These are phyloP conservation scores for Fusarium tricinctum DNA, from an alignment of 2,329 filamentous ascomycete species.

Conservation along the genomic window DNA sequence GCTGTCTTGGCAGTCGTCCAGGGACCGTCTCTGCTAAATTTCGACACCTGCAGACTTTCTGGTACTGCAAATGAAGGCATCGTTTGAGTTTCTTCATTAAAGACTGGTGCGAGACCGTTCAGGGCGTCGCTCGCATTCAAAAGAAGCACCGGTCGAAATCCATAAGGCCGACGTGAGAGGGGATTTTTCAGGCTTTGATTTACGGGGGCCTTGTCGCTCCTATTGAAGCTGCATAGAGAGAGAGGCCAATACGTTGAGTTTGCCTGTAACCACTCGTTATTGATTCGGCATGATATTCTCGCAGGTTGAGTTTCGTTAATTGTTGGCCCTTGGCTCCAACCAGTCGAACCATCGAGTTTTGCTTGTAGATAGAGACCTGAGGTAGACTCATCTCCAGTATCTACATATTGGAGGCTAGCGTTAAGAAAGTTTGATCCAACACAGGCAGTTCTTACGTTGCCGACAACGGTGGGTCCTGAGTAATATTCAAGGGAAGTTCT, in stretches of 20 bases:
- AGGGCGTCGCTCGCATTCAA: constrained; percentile 7
- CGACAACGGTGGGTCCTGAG: not conserved
- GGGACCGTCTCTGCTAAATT: accelerated
- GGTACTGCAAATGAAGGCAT: accelerated
- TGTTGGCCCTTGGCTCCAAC: not conserved
- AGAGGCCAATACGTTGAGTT: not conserved
- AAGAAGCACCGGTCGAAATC: constrained; percentile 3
- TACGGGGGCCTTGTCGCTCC: accelerated
- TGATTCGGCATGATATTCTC: not conserved
- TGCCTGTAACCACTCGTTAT: constrained; percentile 2
- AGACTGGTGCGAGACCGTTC: accelerated
- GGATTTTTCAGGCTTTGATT: not conserved
- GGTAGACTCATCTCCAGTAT: not conserved
- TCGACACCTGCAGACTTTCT: not conserved
- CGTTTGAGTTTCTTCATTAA: not conserved
- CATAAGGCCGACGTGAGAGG: constrained; percentile 3
- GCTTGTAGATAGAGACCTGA: constrained; percentile 4
- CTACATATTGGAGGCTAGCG: not conserved
- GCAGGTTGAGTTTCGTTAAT: not conserved
- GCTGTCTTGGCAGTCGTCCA: not conserved
- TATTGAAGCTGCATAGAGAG: constrained; percentile 1
- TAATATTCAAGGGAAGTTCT: constrained; percentile 6
- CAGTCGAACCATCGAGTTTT: not conserved
- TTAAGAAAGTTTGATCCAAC: accelerated
- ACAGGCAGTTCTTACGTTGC: constrained; percentile 9